Base-by-base conservation (phyloP, 441 rosid genomes). In the Euphorbia neoarborescens region DNA sequence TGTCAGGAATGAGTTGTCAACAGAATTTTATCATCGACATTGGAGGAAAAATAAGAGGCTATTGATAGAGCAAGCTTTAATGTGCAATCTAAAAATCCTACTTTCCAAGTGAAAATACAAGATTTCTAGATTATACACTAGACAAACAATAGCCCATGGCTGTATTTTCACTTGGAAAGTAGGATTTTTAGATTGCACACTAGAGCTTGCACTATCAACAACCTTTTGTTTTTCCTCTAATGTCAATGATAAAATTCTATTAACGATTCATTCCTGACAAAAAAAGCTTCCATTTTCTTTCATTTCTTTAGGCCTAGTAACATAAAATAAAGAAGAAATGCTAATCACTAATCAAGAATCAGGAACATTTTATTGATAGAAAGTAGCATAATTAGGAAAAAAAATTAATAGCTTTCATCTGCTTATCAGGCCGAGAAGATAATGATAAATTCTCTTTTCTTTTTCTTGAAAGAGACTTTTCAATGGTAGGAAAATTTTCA, bases 41-140 rank as follows among this genome's bases (percentile, higher is more conserved):
- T 24, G n/a, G 4, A 35, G 34, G 70, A 73, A 54, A 74, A 69
- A 65, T 44, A n/a, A 0, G 25, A 65, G 19, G 76, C 74, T 73
- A 62, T 76, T 17, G n/a, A 17, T 7, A 78, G 65, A 76, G 64
- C 72, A 9, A 32, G 17, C n/a, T 25, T 71, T 27, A 40, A 56
- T 40, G 75, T 79, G 34, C 38, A 62, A 60, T 71, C 78, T 9
- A 32, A 61, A 24, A 71, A 72, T 17, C 84, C 73, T 1, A 71
- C 35, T 30, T 74, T 77, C 65, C 25, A 34, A 34, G 38, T 59
- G 59, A 64, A 48, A 70, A 74, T 77, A 75, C 77, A 74, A n/a
- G n/a, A n/a, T n/a, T n/a, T n/a, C n/a, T n/a, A n/a, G n/a, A n/a
- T n/a, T n/a, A n/a, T n/a, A n/a, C n/a, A n/a, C n/a, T n/a, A n/a